Percentiles rank a stretch among this genome's conserved stretches.
Evolutionary conservation across 495 filamentous ascomycete species (phyloP).

Genomic region (Filosporella fistucella): DNA sequence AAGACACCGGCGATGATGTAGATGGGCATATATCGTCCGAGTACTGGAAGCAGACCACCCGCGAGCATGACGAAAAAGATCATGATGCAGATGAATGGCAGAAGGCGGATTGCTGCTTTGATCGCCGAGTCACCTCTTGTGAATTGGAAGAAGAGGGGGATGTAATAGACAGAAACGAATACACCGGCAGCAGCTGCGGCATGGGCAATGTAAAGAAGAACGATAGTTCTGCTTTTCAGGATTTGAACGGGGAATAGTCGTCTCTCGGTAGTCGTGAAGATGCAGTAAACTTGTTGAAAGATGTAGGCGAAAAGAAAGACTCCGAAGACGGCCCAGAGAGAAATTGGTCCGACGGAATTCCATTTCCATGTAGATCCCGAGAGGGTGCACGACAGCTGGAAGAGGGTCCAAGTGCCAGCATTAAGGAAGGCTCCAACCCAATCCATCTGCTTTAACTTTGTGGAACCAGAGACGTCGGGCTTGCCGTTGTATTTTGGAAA

Average conservation of each 20-base stretch:
- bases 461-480: neutral
- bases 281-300: slow-evolving; percentile 38
- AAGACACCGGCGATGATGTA: slow-evolving; percentile 45
- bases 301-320: slow-evolving; percentile 41
- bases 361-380: slow-evolving; percentile 44
- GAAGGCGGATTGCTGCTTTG: slow-evolving; percentile 35
- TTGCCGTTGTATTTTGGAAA: slow-evolving; percentile 18
- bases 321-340: slow-evolving; percentile 36
- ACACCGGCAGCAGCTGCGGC: slow-evolving; percentile 25
- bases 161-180: slow-evolving; percentile 45
- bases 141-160: slow-evolving; percentile 48
- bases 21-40: slow-evolving; percentile 49
- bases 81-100: slow-evolving; percentile 48
- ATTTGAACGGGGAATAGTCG: slow-evolving; percentile 52
- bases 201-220: slow-evolving; percentile 37
- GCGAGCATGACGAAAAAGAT: slow-evolving; percentile 29
- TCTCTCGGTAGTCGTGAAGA: slow-evolving; percentile 40
- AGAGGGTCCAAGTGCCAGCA: slow-evolving; percentile 26
- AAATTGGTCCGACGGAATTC: slow-evolving; percentile 40
- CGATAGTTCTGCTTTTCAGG: slow-evolving; percentile 27
- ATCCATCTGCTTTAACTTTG: slow-evolving; percentile 3
- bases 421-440: slow-evolving; percentile 31
- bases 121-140: slow-evolving; percentile 30
- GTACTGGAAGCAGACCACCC: slow-evolving; percentile 44
- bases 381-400: slow-evolving; percentile 42